Base-by-base conservation (phyloP, 805 yeast species). In the Kazachstania psychrophila region DNA sequence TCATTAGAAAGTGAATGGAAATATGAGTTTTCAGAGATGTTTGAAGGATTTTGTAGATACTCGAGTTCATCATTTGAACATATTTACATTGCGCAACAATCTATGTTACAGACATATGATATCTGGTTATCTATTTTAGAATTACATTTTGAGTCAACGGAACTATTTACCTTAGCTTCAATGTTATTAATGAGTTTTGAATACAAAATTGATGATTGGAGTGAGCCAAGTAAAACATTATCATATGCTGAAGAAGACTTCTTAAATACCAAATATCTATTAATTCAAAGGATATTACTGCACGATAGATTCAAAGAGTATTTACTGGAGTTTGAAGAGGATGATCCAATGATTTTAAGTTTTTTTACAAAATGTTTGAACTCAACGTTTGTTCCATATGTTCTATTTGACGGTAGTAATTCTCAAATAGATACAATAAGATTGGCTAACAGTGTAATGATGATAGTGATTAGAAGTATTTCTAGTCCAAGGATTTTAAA, bases 41-140 rank as follows among this genome's bases (percentile, higher is more conserved):
- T 64, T 20, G 59, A 44, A 37, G 52, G 56, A 41, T 56, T 63
- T 34, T 56, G 59, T 31, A 51, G 45, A 30, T 79, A 79, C 48
- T 62, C 79, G 36, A 51, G 68, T 0, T 52, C 72, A 18, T 65
- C 66, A 18, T 65, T 71, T 18, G 70, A 67, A 3, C 50, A 66
- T 1, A 62, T 77, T 36, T 61, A 74, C 26, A 66, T 70, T 20
- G 88, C 79, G 51, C 92, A 82, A 56, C 61, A 74, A n/a, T 58
- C 72, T 23, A 56, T 83, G 20, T 54, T 82, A 41, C 82, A 79
- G 38, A 68, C 71, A 17, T 61, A 77, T 40, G 84, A 78, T 48
- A 58, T 72, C 18, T 72, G 77, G 52, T 49, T 77, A 28, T 65
- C 60, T 23, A 56, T 68, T 3, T 60, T 77, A 33, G 60, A 38